Conservation (phyloP, 2,329 filamentous ascomycete genomes). For the Xylariaceae sp. region DNA sequence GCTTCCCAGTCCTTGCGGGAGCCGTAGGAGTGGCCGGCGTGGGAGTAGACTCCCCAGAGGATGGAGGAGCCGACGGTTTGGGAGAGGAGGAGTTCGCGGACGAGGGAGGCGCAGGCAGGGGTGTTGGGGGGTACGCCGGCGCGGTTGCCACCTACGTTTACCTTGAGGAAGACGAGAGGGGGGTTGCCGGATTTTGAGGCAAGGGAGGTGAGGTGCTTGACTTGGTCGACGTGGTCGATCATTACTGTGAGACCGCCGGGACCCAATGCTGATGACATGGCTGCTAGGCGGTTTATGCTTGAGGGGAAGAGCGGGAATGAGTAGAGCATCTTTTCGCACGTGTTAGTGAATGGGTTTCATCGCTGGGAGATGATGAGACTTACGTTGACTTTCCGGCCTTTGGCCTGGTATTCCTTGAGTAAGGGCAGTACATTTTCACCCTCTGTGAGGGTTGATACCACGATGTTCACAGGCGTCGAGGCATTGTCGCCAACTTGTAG, state of each 20-base stretch:
- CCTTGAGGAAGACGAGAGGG: conserved; percentile 62
- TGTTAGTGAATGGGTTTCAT: background rate
- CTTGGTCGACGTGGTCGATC: conserved; percentile 62
- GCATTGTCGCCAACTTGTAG: conserved; percentile 61
- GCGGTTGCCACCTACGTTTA: conserved; percentile 68
- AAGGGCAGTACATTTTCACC: conserved; percentile 61
- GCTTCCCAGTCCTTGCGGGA: conserved; percentile 50
- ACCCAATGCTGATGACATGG: conserved; percentile 52
- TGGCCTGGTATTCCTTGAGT: conserved; percentile 51
- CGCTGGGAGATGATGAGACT: background rate
- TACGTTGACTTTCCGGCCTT: conserved; percentile 55
- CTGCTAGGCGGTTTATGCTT: conserved; percentile 53
- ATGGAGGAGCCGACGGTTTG: conserved; percentile 35
- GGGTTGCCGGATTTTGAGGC: conserved; percentile 39
- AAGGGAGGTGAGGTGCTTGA: conserved; percentile 43
- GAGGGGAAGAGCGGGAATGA: conserved; percentile 63
- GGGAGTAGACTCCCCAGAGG: conserved; percentile 65
- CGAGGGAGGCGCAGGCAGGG: conserved; percentile 39
- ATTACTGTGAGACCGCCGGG: conserved; percentile 56
- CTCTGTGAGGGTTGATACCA: conserved; percentile 71
- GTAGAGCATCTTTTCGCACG: conserved; percentile 54
- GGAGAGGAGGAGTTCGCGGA: conserved; percentile 41
- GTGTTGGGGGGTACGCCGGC: conserved; percentile 58
- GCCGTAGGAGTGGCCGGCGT: conserved; percentile 68
- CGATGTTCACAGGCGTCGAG: conserved; percentile 50